Evolutionary conservation across 1,139 yeast species (phyloP).

Genomic region (Nematodospora anomalae): DNA sequence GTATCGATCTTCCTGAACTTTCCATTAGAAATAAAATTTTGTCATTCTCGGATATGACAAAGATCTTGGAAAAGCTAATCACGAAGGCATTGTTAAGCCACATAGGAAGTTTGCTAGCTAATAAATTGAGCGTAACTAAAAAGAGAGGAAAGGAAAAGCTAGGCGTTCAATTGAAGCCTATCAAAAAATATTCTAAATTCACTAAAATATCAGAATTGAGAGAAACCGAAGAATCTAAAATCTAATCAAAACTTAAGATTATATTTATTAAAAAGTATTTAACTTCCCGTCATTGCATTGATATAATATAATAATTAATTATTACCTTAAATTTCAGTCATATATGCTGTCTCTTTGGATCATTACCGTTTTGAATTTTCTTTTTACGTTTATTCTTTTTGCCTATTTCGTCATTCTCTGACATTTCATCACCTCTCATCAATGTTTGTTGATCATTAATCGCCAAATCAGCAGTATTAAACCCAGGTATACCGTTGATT

Average conservation of each 20-base stretch:
- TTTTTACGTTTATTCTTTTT: constrained; percentile 36
- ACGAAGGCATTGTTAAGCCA: constrained; percentile 56
- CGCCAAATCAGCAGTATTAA: constrained; percentile 68
- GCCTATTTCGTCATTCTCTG: constrained; percentile 38
- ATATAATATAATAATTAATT: too few relatives aligned
- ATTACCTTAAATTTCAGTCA: too few relatives aligned
- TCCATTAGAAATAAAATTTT: constrained; percentile 48
- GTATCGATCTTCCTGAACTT: constrained; percentile 54
- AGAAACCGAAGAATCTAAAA: constrained; percentile 16
- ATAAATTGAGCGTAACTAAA: constrained; percentile 44
- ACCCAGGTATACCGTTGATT: constrained; percentile 75
- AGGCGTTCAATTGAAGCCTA: constrained; percentile 23
- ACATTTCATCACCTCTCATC: constrained; percentile 45
- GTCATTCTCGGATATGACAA: constrained; percentile 55
- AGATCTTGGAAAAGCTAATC: constrained; percentile 50
- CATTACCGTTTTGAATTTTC: constrained; percentile 32
- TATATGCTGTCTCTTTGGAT: constrained; percentile 40
- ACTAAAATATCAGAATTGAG: constrained; percentile 17
- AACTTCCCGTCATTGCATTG: too few relatives aligned
- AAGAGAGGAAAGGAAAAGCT: constrained; percentile 16
- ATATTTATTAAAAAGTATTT: not conserved
- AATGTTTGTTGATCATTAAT: constrained; percentile 52
- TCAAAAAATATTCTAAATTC: constrained; percentile 29
- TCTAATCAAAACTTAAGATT: constrained; percentile 10
- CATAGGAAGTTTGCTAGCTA: constrained; percentile 56